Evolutionary conservation across 352 stramenopile species (phyloP), one percentile per base, ranked within the genome.

Genomic region (Blastocystis sp.): DNA sequence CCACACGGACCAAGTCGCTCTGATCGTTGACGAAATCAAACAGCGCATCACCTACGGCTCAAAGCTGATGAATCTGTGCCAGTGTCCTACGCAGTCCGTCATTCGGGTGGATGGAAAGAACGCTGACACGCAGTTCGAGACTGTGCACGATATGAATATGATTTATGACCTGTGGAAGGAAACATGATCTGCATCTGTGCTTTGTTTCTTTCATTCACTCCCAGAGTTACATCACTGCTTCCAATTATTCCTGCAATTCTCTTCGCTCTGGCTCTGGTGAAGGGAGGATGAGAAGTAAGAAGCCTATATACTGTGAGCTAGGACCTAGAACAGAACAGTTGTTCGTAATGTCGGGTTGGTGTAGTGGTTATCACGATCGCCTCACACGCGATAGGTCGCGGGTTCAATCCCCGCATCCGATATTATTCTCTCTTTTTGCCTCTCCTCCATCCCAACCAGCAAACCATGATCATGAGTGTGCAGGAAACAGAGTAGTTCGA

Each of bases 311-410:
- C 28, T 34, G 48, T 57, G 14, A 14, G 6, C 6, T 57, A 14
- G 48, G 48, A 57, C 6, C 6, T 7, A 14, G 0, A 57, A 57
- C 48, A 57, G 48, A 57, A 57, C 48, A 14, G 0, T 14, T 57
- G 14, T 17, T 14, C 6, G 48, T 7, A 1, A 54, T 24, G 74
- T 84, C 74, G 74, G 74, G 74, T 84, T 84, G 74, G 74, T 84
- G 74, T 84, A 84, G 74, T 84, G 74, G 74, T 45, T 84, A 84
- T 84, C 74, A 84, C 74, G 74, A 54, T 84, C 74, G 74, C 74
- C 66, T 84, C 74, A 84, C 74, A 84, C 74, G 74, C 74, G 74
- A 84, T 54, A 84, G 74, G 74, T 84, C 74, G 74, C 74, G 74
- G 34, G 74, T 84, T 84, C 74, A 64, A 84, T 69, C 74, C 74